These are phyloP conservation scores for Madurella fahalii DNA, from an alignment of 2,329 filamentous ascomycete species.

Conservation along the genomic window DNA sequence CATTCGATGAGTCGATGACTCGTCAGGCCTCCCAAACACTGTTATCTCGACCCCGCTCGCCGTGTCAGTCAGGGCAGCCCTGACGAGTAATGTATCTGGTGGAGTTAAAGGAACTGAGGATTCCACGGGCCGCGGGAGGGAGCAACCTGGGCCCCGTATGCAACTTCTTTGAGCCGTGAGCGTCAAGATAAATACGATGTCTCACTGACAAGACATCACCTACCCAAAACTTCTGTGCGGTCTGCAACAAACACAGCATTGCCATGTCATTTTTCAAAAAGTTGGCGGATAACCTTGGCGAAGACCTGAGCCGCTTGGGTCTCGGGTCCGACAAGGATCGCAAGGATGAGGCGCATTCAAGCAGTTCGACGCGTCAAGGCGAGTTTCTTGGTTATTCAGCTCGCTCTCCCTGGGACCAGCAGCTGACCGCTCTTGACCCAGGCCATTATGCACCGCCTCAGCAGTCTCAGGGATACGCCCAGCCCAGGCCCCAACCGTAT, in stretches of 20 bases:
- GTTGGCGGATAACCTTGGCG: slow-evolving; percentile 33
- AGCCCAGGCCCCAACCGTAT: slow-evolving; percentile 13
- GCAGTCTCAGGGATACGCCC: slow-evolving; percentile 9
- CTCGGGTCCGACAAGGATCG: slow-evolving; percentile 29
- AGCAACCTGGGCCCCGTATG: too few species aligned
- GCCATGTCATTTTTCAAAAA: slow-evolving; percentile 37
- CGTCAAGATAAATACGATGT: too few species aligned
- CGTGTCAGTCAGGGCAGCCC: too few species aligned
- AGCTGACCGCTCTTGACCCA: not conserved
- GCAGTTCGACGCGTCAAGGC: not conserved
- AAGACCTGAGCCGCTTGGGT: slow-evolving; percentile 33
- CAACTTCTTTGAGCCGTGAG: too few species aligned
- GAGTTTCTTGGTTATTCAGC: not conserved
- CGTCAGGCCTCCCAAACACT: too few species aligned
- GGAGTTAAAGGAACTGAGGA: too few species aligned
- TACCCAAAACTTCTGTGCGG: too few species aligned
- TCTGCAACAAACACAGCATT: not conserved
- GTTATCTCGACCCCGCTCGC: too few species aligned
- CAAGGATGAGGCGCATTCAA: slow-evolving; percentile 31
- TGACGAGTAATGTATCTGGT: too few species aligned
- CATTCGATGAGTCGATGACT: too few species aligned
- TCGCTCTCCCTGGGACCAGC: not conserved
- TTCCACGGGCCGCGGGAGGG: too few species aligned
- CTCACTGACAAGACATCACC: too few species aligned
- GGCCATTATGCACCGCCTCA: slow-evolving; percentile 13